phyloP scores from a whole-genome alignment of 2,329 filamentous ascomycete species.

The Colletotrichum gloeosporioides region DNA sequence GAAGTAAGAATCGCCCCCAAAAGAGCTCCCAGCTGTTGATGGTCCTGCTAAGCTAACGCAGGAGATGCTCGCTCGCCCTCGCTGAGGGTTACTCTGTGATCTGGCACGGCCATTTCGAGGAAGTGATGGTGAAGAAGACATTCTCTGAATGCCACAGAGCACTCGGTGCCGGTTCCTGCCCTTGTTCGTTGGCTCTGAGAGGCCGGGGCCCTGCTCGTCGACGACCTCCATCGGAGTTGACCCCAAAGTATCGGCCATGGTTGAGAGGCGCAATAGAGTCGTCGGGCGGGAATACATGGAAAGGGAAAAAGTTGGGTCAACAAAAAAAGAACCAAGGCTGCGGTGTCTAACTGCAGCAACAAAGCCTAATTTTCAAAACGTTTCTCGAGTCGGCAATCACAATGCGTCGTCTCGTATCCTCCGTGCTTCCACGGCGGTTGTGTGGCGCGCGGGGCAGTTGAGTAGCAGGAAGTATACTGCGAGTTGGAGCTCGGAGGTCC shows the following conservation, averaged over 20 bases:
- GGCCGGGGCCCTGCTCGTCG: constrained; percentile 27
- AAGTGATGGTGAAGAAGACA: constrained; percentile 80
- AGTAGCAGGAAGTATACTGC: background rate
- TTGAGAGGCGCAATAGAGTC: background rate
- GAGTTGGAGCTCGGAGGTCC: background rate
- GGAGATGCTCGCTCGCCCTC: constrained; percentile 56
- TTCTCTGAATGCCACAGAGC: constrained; percentile 77
- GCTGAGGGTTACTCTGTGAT: constrained; percentile 73
- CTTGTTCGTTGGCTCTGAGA: constrained; percentile 51
- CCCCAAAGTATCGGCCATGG: constrained; percentile 15
- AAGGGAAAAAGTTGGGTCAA: background rate
- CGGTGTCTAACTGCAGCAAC: background rate
- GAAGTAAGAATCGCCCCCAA: constrained; percentile 31
- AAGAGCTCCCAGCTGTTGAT: constrained; percentile 32
- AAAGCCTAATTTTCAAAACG: background rate
- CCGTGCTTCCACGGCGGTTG: background rate
- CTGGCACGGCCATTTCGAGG: constrained; percentile 66
- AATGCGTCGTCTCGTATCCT: background rate
- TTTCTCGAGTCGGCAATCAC: background rate
- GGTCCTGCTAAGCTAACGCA: constrained; percentile 58
- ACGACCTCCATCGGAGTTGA: constrained; percentile 24
- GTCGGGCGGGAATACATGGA: background rate
- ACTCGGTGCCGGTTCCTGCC: constrained; percentile 73
- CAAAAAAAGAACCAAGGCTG: background rate
- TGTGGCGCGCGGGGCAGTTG: constrained; percentile 5